Percentiles rank a stretch among this genome's conserved stretches.
phyloP scores from a whole-genome alignment of 1,284 basidiomycete genomes.

The Moniliophthora roreri region DNA sequence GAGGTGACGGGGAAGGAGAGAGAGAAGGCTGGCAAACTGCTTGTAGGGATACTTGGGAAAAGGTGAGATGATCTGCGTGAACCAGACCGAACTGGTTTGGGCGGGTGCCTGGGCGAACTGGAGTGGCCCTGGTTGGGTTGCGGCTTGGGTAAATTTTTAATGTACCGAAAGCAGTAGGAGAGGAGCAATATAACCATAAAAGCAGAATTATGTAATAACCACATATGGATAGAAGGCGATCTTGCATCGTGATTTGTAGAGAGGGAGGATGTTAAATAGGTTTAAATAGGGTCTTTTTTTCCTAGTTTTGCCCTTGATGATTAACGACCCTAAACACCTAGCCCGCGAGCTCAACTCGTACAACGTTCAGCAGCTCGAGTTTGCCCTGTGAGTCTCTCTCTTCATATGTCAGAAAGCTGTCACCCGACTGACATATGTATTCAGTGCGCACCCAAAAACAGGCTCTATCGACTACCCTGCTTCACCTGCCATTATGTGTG shows the following conservation, averaged over 20 bases:
- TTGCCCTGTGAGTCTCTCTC: slow-evolving; percentile 51
- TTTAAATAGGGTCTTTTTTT: slow-evolving; percentile 3
- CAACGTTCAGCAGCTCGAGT: slow-evolving; percentile 63
- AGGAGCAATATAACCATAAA: slow-evolving; percentile 18
- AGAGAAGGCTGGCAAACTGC: slow-evolving; percentile 71
- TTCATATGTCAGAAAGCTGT: slow-evolving; percentile 15
- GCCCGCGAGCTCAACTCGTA: slow-evolving; percentile 51
- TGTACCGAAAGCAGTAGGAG: slow-evolving; percentile 12
- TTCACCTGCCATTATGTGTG: slow-evolving; percentile 50
- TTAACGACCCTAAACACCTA: slow-evolving; percentile 38
- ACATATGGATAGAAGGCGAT: slow-evolving; percentile 11
- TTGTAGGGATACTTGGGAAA: slow-evolving; percentile 56
- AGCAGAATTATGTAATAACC: slow-evolving; percentile 9
- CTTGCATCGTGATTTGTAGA: neutral
- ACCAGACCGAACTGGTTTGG: slow-evolving; percentile 4
- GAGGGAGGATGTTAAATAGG: neutral
- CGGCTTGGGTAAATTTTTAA: slow-evolving; percentile 3
- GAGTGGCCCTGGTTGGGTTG: too few species aligned
- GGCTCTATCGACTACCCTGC: slow-evolving; percentile 41
- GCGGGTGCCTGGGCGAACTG: slow-evolving; percentile 6
- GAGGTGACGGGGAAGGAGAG: slow-evolving; percentile 78
- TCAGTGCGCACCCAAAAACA: slow-evolving; percentile 39
- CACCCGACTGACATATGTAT: slow-evolving; percentile 14
- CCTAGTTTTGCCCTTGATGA: slow-evolving; percentile 27
- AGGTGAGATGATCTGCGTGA: slow-evolving; percentile 19